phyloP scores from a whole-genome alignment of 2,329 filamentous ascomycete genomes.

The Coniochaeta ligniaria region DNA sequence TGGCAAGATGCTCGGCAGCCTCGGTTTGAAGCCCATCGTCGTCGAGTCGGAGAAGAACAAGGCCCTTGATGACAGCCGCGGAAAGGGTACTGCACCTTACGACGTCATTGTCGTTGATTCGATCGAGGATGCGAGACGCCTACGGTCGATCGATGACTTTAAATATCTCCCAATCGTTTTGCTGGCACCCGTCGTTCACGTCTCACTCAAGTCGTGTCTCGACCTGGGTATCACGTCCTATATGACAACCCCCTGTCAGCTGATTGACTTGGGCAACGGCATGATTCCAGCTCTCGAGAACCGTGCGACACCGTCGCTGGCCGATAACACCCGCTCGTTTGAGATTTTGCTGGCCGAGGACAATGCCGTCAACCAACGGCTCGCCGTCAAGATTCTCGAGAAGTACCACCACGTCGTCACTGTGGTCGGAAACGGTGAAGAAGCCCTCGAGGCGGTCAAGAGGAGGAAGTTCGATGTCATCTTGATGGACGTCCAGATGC shows the following conservation, averaged over 20 bases:
- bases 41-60: constrained; percentile 71
- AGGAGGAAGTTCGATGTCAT: constrained; percentile 92
- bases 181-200: constrained; percentile 79
- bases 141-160: constrained; percentile 87
- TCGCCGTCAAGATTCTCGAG: constrained; percentile 94
- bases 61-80: constrained; percentile 44
- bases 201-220: constrained; percentile 86
- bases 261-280: constrained; percentile 91
- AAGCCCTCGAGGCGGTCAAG: constrained; percentile 89
- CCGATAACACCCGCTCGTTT: constrained; percentile 91
- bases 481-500: constrained; percentile 99
- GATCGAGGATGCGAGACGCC: constrained; percentile 77
- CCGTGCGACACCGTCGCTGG: constrained; percentile 80
- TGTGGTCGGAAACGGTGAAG: constrained; percentile 89
- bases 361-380: constrained; percentile 92
- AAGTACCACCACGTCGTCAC: constrained; percentile 92
- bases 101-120: constrained; percentile 96
- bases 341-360: constrained; percentile 94
- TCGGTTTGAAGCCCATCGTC: constrained; percentile 76
- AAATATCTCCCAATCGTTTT: constrained; percentile 97
- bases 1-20: constrained; percentile 65
- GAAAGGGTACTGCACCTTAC: constrained; percentile 55
- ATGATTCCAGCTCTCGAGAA: constrained; percentile 95
- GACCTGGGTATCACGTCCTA: constrained; percentile 98
- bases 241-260: constrained; percentile 93